Conservation (phyloP, 176 grass and related monocot species). For the Triticum turgidum region DNA sequence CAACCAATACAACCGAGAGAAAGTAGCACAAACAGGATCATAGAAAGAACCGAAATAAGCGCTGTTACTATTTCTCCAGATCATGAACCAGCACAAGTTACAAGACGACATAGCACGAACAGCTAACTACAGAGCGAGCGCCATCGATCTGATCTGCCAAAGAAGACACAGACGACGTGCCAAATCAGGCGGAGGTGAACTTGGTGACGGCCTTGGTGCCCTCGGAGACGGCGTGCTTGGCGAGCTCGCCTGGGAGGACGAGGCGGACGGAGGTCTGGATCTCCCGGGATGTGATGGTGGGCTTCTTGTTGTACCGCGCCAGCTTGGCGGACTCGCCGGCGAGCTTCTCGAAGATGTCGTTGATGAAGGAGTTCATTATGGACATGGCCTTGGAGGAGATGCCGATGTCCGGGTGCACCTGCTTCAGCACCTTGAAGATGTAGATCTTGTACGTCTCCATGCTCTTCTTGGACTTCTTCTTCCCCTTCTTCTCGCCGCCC, state of each 20-base stretch:
- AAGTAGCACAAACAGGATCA: too few species aligned
- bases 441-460: constrained; percentile 95
- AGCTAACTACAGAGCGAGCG: too few species aligned
- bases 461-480: constrained; percentile 46
- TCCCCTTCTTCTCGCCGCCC: not conserved
- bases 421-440: constrained; percentile 98
- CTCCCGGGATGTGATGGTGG: constrained; percentile 53
- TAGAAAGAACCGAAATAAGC: too few species aligned
- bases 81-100: too few species aligned
- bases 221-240: constrained; percentile 19
- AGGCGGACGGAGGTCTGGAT: constrained; percentile 70
- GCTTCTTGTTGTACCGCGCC: constrained; percentile 62
- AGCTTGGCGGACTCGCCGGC: constrained; percentile 39
- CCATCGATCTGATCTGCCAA: too few species aligned
- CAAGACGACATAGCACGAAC: too few species aligned
- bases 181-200: constrained; percentile 22
- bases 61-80: too few species aligned
- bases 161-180: too few species aligned
- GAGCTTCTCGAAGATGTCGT: constrained; percentile 91
- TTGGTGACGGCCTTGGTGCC: not conserved
- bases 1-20: too few species aligned
- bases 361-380: constrained; percentile 96
- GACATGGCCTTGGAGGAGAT: constrained; percentile 97
- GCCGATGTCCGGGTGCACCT: constrained; percentile 89
- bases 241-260: constrained; percentile 58